Base-by-base conservation (phyloP, 2,329 filamentous ascomycete genomes). In the Coniosporium tulheliwenetii region DNA sequence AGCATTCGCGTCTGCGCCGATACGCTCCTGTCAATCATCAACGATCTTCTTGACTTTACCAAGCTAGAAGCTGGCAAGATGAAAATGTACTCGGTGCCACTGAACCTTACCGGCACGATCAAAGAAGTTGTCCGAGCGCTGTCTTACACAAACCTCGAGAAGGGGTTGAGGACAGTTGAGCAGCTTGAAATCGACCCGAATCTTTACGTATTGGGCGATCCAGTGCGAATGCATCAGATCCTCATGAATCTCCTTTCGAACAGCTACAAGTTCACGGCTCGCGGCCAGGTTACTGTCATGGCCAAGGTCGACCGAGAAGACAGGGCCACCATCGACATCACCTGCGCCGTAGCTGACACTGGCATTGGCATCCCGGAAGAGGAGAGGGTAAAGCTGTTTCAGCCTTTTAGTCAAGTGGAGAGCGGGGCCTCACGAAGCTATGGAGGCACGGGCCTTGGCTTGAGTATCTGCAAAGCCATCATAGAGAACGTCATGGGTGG, bases 381-480 rank as follows among this genome's bases (percentile, higher is more conserved):
- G 55, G 80, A 87, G 50, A 70, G 89, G 38, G 77, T 80, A 45
- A 91, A 91, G 46, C 71, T 95, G 1, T 95, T 95, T 70, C 75
- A 85, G 50, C 87, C 87, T 0, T 95, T 95, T 55, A 89, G 83
- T 41, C 87, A 95, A 60, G 87, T 89, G 1, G 87, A 95, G 60
- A 82, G 81, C 38, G 91, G 84, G 50, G 93, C 86, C 2, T 85
- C 86, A 41, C 72, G 87, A 40, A 91, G 86, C 54, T 95, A 94
- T 50, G 87, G 87, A 34, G 87, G 87, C 36, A 94, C 85, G 49
- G 87, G 87, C 16, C 75, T 95, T 2, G 87, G 87, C 2, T 69
- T 95, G 36, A 93, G 84, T 53, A 95, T 95, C 48, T 94, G 87
- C 71, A 94, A 94, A 61, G 87, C 84, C 1, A 77, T 95, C 36